Evolutionary conservation across 202 grass and related monocot species (phyloP).

Genomic region (Setaria italica): DNA sequence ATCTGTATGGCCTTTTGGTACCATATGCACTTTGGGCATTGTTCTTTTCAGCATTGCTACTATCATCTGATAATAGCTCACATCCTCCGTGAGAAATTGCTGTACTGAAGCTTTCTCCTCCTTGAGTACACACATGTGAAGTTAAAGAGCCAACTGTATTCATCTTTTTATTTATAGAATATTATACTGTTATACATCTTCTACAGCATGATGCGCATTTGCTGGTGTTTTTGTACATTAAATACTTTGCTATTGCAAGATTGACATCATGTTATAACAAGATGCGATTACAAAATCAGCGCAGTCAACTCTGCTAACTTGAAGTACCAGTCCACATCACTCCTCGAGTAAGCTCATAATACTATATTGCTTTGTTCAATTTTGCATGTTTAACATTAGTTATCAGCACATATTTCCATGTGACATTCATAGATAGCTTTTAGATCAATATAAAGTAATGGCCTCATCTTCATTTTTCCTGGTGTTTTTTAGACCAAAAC

Average conservation of each 20-base stretch:
- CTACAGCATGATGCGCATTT: constrained; percentile 26
- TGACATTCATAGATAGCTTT: constrained; percentile 6
- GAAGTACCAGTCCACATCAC: neutral
- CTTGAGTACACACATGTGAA: constrained; percentile 5
- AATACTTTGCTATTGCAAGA: constrained; percentile 8
- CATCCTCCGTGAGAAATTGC: constrained; percentile 25
- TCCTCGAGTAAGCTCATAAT: constrained; percentile 13
- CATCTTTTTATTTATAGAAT: neutral
- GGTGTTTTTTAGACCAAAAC: constrained; percentile 56
- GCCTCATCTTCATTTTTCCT: constrained; percentile 29
- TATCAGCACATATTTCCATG: constrained; percentile 17
- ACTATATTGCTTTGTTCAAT: neutral
- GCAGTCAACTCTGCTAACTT: neutral
- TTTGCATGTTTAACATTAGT: neutral
- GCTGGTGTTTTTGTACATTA: constrained; percentile 20
- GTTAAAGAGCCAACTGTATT: constrained; percentile 25
- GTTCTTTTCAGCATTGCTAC: constrained; percentile 31
- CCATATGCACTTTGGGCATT: constrained; percentile 7
- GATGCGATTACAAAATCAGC: constrained; percentile 2
- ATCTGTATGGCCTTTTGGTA: constrained; percentile 10
- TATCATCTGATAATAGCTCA: constrained; percentile 28
- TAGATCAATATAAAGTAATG: constrained; percentile 17
- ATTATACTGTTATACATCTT: constrained; percentile 8
- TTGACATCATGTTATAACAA: neutral
- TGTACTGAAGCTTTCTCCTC: constrained; percentile 15